These are phyloP conservation scores for Malassezia caprae DNA, from an alignment of 1,284 basidiomycete genomes.

Conservation along the genomic window DNA sequence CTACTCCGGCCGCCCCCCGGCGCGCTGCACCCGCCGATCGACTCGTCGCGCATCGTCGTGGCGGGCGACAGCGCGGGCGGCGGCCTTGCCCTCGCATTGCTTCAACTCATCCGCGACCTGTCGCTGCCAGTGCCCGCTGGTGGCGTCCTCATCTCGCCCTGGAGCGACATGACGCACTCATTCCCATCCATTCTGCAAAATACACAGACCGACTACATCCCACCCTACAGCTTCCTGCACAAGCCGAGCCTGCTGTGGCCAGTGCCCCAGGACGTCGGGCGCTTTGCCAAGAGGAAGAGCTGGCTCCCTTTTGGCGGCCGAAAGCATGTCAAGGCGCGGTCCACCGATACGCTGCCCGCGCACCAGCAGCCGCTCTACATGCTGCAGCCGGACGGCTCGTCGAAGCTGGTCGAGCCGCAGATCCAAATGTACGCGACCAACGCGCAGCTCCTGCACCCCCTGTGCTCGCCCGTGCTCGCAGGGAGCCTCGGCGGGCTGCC, in stretches of 20 bases:
- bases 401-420: slow-evolving; percentile 51
- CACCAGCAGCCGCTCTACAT: background rate
- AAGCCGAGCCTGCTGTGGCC: slow-evolving; percentile 46
- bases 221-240: slow-evolving; percentile 48
- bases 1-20: slow-evolving; percentile 62
- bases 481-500: slow-evolving; percentile 82
- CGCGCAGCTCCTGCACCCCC: slow-evolving; percentile 68
- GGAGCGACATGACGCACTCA: slow-evolving; percentile 88
- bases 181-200: slow-evolving; percentile 81
- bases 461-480: slow-evolving; percentile 64
- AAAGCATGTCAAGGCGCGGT: background rate
- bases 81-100: slow-evolving; percentile 68
- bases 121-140: slow-evolving; percentile 67
- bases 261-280: slow-evolving; percentile 12
- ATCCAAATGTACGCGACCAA: slow-evolving; percentile 85
- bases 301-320: background rate
- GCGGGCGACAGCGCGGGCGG: slow-evolving; percentile 92
- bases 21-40: slow-evolving; percentile 58
- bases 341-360: background rate
- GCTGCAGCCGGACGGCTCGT: background rate
- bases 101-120: slow-evolving; percentile 83
- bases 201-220: slow-evolving; percentile 63
- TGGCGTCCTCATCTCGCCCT: slow-evolving; percentile 50
- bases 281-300: slow-evolving; percentile 1
- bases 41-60: slow-evolving; percentile 67